Conservation (phyloP, 176 grass and related monocot species). For the Neostapfia colusana region DNA sequence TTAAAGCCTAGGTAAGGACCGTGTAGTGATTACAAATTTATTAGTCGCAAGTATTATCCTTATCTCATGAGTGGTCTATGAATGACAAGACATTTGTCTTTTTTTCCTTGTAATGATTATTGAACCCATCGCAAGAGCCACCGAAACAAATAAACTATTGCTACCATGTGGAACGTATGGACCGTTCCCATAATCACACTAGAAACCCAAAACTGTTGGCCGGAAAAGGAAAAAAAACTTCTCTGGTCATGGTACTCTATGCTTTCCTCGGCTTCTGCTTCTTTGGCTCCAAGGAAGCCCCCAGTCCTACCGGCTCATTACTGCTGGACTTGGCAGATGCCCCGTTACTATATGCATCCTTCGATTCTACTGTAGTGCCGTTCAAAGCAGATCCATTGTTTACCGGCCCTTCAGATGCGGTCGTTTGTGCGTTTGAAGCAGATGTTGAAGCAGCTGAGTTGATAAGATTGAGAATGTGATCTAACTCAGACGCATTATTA, state of each 20-base stretch:
- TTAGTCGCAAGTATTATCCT: not conserved
- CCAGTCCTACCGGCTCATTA: slow-evolving; percentile 71
- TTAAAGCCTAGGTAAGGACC: not conserved
- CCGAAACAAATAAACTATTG: slow-evolving; percentile 32
- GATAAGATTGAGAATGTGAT: slow-evolving; percentile 70
- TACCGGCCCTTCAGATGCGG: slow-evolving; percentile 11
- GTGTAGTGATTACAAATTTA: not conserved
- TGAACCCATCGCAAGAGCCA: slow-evolving; percentile 22
- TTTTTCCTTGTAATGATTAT: slow-evolving; percentile 43
- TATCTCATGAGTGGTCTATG: slow-evolving; percentile 36
- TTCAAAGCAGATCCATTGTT: slow-evolving; percentile 42
- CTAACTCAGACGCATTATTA: slow-evolving; percentile 33
- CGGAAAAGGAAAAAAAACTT: not conserved
- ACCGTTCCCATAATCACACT: slow-evolving; percentile 6
- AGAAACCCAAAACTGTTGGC: slow-evolving; percentile 40
- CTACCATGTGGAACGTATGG: slow-evolving; percentile 42
- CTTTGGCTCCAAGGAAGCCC: slow-evolving; percentile 71
- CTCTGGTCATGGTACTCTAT: not conserved
- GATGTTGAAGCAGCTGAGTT: slow-evolving; percentile 34
- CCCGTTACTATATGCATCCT: slow-evolving; percentile 23
- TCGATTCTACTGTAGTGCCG: slow-evolving; percentile 11
- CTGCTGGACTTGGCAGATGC: slow-evolving; percentile 22
- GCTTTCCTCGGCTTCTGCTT: slow-evolving; percentile 75
- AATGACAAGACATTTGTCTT: slow-evolving; percentile 23
- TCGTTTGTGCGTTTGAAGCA: slow-evolving; percentile 24